Conservation (phyloP, 2,329 filamentous ascomycete species). For the Fusarium humuli region DNA sequence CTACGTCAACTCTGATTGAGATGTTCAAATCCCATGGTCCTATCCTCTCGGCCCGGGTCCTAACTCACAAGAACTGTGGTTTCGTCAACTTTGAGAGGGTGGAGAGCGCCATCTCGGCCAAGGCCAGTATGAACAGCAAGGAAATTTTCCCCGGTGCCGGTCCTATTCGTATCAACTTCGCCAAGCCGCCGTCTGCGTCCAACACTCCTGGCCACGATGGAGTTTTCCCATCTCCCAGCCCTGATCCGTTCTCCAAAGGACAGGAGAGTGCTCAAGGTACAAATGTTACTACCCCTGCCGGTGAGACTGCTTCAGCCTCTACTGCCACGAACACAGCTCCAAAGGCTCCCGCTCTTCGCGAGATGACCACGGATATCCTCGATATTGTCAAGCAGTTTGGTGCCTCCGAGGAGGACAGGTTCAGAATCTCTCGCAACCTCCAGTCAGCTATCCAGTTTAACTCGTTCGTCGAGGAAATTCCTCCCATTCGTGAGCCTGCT, state of each 20-base stretch:
- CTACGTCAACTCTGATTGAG: constrained; percentile 91
- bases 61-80: constrained; percentile 98
- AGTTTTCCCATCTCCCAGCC: constrained; percentile 89
- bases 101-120: constrained; percentile 91
- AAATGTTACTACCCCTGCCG: constrained; percentile 47
- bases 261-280: constrained; percentile 57
- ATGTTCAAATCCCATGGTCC: constrained; percentile 95
- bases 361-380: constrained; percentile 85
- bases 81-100: constrained; percentile 97
- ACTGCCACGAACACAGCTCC: constrained; percentile 60
- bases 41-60: constrained; percentile 89
- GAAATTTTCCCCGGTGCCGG: constrained; percentile 98
- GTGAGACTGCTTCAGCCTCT: constrained; percentile 53
- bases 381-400: constrained; percentile 91
- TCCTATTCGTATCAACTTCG: constrained; percentile 95
- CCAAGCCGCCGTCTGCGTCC: constrained; percentile 91
- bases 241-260: constrained; percentile 79
- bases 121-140: constrained; percentile 89
- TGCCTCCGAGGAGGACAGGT: constrained; percentile 80
- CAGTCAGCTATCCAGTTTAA: constrained; percentile 81
- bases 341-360: constrained; percentile 76
- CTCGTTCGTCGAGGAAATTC: constrained; percentile 83
- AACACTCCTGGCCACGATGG: constrained; percentile 91
- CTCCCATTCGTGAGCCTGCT: constrained; percentile 87
- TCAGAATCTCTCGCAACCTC: constrained; percentile 77